Evolutionary conservation across 2,329 filamentous ascomycete species (phyloP).

Genomic region (Calonectria leucothoes): DNA sequence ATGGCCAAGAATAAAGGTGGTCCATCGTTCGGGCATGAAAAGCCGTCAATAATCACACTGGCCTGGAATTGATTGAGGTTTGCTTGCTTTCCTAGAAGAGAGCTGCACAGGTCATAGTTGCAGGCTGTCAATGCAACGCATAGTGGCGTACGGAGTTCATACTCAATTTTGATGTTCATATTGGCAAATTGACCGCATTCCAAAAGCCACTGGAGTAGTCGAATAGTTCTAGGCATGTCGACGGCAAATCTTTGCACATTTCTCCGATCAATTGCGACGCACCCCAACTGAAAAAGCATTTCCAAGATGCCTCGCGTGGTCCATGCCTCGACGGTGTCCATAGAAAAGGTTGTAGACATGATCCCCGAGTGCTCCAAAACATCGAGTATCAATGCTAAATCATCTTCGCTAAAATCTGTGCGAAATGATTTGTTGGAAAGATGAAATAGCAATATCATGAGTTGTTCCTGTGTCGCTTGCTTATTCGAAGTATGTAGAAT

Average conservation of each 20-base stretch:
- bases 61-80: not conserved
- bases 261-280: not conserved
- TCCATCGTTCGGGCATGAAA: not conserved
- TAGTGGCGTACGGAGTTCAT: not conserved
- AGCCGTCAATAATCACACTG: no score
- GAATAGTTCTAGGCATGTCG: not conserved
- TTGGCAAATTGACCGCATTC: not conserved
- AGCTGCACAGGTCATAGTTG: not conserved
- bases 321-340: not conserved
- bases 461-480: not conserved
- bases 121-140: not conserved
- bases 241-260: fast-evolving
- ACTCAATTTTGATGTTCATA: not conserved
- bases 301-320: not conserved
- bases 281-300: not conserved
- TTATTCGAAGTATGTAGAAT: not conserved
- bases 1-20: not conserved
- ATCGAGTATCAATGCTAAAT: not conserved
- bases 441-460: not conserved
- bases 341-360: not conserved
- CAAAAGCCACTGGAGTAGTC: not conserved
- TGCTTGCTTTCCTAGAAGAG: not conserved
- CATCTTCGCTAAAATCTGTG: fast-evolving
- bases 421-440: not conserved
- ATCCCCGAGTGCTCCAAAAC: not conserved